These are phyloP conservation scores for Prunus fruticosa DNA, from an alignment of 306 rosid species.

Conservation along the genomic window DNA sequence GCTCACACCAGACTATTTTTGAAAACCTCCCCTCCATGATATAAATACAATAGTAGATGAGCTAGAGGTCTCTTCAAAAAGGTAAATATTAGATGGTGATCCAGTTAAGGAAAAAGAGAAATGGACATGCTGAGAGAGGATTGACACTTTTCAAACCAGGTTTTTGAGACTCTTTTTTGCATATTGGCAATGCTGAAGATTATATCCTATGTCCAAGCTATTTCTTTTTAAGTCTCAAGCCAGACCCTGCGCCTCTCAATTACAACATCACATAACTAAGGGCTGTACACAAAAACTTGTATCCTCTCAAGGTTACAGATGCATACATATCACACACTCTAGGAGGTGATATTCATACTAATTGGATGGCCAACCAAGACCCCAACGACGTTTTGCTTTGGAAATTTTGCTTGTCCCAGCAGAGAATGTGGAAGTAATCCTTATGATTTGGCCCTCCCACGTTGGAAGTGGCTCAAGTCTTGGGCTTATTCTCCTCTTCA, in stretches of 20 bases:
- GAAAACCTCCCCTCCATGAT: neutral
- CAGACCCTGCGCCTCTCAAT: neutral
- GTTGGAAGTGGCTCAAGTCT: conserved; percentile 19
- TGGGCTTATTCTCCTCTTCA: conserved; percentile 20
- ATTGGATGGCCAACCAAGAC: neutral
- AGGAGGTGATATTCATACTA: conserved; percentile 9
- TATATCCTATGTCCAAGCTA: neutral
- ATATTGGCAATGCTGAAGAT: neutral
- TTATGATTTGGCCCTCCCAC: conserved; percentile 12
- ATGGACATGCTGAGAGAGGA: neutral
- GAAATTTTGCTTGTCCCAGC: conserved; percentile 1
- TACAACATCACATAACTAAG: neutral
- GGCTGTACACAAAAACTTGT: neutral
- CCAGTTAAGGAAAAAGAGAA: neutral
- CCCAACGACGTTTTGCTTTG: conserved; percentile 7
- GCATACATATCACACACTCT: neutral
- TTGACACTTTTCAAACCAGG: neutral
- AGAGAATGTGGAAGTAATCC: neutral
- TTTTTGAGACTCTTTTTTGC: neutral
- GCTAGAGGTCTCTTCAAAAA: neutral
- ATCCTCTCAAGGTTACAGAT: conserved; percentile 3
- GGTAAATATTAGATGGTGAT: neutral
- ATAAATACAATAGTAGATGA: neutral
- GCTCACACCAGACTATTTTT: neutral
- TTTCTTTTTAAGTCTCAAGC: neutral